These are phyloP conservation scores for Penicillium sp. DNA, from an alignment of 2,329 filamentous ascomycete species.

Conservation along the genomic window DNA sequence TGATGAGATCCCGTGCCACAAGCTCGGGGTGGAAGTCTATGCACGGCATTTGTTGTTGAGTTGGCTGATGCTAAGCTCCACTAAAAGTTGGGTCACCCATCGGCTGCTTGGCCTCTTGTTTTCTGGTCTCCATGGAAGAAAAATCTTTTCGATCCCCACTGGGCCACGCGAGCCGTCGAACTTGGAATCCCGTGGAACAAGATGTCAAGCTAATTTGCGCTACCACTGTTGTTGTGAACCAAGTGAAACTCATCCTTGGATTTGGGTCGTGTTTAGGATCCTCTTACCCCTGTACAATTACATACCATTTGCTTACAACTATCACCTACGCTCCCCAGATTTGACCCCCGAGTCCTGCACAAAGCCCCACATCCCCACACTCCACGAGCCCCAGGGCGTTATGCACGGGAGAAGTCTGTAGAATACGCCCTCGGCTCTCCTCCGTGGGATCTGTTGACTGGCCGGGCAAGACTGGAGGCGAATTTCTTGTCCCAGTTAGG, in stretches of 20 bases:
- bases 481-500: not conserved
- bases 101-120: not conserved
- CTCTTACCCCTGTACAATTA: too few relatives aligned
- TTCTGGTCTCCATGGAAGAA: not conserved
- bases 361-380: slow-evolving; percentile 11
- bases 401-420: not conserved
- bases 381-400: not conserved
- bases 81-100: not conserved
- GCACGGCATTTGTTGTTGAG: not conserved
- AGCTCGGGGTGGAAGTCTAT: not conserved
- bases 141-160: not conserved
- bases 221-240: not conserved
- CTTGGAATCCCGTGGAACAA: not conserved
- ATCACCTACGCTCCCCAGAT: not conserved
- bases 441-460: not conserved
- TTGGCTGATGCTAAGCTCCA: slow-evolving; percentile 2
- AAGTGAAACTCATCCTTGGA: not conserved
- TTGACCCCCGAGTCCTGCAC: not conserved
- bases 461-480: not conserved
- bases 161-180: not conserved
- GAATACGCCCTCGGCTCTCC: not conserved
- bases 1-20: not conserved
- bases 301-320: too few relatives aligned
- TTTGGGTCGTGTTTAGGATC: not conserved
- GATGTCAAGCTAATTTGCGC: not conserved